A percentile compares a stretch with the other conserved stretches of the same genome.
Evolutionary conservation across 345 rosid genomes (phyloP).

Genomic region (Brassica cretica): DNA sequence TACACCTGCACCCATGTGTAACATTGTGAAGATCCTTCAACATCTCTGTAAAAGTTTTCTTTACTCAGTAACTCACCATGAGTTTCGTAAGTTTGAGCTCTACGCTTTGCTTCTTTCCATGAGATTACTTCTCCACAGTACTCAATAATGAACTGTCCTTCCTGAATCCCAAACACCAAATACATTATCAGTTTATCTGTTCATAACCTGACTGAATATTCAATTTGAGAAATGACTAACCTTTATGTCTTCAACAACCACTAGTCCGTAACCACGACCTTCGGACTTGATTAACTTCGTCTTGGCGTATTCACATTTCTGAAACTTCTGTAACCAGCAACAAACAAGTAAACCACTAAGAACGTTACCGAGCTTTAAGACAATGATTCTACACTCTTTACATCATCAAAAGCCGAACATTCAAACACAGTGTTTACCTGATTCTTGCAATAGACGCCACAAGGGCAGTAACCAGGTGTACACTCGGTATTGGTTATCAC

Average conservation of each 20-base stretch:
- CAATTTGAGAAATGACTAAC: conserved; percentile 31
- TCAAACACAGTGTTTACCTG: conserved; percentile 46
- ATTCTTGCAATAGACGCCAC: conserved; percentile 73
- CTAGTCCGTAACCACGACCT: conserved; percentile 91
- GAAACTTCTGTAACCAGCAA: conserved; percentile 61
- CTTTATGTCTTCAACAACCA: conserved; percentile 80
- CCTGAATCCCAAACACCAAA: conserved; percentile 46
- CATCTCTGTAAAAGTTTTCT: conserved; percentile 4
- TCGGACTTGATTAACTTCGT: conserved; percentile 72
- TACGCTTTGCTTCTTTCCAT: conserved; percentile 86
- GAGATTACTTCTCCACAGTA: conserved; percentile 99
- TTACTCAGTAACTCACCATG: conserved; percentile 58
- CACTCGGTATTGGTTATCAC: conserved; percentile 89
- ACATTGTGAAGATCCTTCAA: background rate
- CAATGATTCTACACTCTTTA: background rate
- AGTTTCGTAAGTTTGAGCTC: conserved; percentile 76
- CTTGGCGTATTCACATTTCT: conserved; percentile 78
- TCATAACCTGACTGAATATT: background rate
- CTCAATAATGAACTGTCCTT: conserved; percentile 84
- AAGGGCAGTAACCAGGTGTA: conserved; percentile 78
- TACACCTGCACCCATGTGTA: conserved; percentile 54
- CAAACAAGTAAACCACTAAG: conserved; percentile 10
- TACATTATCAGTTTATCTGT: conserved; percentile 1
- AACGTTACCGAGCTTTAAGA: background rate
- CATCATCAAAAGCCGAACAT: background rate